These are phyloP conservation scores for Nothophytophthora sp. DNA, from an alignment of 352 stramenopile genomes.

Conservation along the genomic window DNA sequence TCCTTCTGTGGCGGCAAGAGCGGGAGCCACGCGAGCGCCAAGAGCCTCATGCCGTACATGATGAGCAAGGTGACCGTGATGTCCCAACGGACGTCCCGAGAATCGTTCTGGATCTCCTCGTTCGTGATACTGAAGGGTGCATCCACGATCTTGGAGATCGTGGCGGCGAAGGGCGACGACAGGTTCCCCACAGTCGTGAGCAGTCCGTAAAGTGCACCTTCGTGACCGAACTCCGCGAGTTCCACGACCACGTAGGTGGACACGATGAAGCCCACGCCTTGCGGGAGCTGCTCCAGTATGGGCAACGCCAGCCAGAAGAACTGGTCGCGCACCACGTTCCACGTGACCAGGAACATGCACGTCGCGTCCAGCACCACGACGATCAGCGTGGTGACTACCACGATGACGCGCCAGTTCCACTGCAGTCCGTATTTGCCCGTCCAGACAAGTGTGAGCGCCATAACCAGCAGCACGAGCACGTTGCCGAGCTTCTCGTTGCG, in stretches of 20 bases:
- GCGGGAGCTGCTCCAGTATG: slow-evolving; percentile 26
- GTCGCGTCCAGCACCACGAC: slow-evolving; percentile 28
- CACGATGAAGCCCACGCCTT: slow-evolving; percentile 34
- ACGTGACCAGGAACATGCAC: slow-evolving; percentile 26
- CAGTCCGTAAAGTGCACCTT: slow-evolving; percentile 40
- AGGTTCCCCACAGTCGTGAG: slow-evolving; percentile 40
- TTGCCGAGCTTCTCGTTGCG: slow-evolving; percentile 15
- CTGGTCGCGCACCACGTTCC: slow-evolving; percentile 38
- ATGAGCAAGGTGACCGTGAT: slow-evolving; percentile 21
- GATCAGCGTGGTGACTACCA: slow-evolving; percentile 25
- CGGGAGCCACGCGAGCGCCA: slow-evolving; percentile 27
- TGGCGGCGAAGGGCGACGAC: slow-evolving; percentile 21
- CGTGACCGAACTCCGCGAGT: slow-evolving; percentile 37
- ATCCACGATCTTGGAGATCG: slow-evolving; percentile 25
- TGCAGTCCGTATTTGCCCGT: slow-evolving; percentile 27
- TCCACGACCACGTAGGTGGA: slow-evolving; percentile 43
- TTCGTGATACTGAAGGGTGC: slow-evolving; percentile 23
- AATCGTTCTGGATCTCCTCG: slow-evolving; percentile 22
- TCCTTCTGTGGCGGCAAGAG: slow-evolving; percentile 33
- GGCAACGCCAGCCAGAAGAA: slow-evolving; percentile 44
- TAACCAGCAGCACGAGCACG: slow-evolving; percentile 13
- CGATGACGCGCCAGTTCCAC: slow-evolving; percentile 36
- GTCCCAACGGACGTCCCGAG: slow-evolving; percentile 14
- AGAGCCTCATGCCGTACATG: slow-evolving; percentile 30
- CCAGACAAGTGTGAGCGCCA: slow-evolving; percentile 15